Evolutionary conservation across 2,329 filamentous ascomycete genomes (phyloP).

Genomic region (Chaetomiaceae sp.): DNA sequence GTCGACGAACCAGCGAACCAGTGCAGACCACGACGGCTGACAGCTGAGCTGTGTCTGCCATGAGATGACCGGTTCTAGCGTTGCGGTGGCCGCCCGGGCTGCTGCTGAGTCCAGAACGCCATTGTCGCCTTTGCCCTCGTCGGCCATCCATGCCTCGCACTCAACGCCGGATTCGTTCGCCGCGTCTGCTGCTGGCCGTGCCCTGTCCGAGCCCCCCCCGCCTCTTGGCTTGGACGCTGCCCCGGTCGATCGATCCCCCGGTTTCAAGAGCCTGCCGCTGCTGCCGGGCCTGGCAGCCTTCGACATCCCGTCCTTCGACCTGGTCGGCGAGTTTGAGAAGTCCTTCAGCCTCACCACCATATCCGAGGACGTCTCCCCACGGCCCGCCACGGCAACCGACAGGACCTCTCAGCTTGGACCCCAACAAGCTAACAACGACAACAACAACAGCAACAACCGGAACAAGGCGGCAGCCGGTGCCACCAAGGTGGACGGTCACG

Average conservation of each 20-base stretch:
- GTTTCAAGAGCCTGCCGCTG: slow-evolving; percentile 34
- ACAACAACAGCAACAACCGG: not conserved
- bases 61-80: slow-evolving; percentile 42
- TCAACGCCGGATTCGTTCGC: slow-evolving; percentile 32
- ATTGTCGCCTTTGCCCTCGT: too few species aligned
- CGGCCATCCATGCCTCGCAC: slow-evolving; percentile 29
- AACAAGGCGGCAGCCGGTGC: slow-evolving; percentile 18
- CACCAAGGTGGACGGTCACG: slow-evolving; percentile 29
- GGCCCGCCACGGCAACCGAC: slow-evolving; percentile 12
- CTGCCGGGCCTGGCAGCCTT: slow-evolving; percentile 37
- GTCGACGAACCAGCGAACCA: slow-evolving; percentile 15
- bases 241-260: slow-evolving; percentile 23
- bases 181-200: slow-evolving; percentile 1
- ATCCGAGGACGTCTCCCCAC: not conserved
- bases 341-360: slow-evolving; percentile 36
- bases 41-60: slow-evolving; percentile 27
- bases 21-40: slow-evolving; percentile 16
- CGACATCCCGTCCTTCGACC: slow-evolving; percentile 51
- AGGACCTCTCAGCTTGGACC: not conserved
- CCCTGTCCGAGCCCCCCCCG: slow-evolving; percentile 21
- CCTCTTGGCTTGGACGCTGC: slow-evolving; percentile 12
- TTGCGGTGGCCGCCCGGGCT: slow-evolving; percentile 38
- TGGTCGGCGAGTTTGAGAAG: slow-evolving; percentile 46
- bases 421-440: not conserved
- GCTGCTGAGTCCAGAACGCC: slow-evolving; percentile 37